These are phyloP conservation scores for Colletotrichum sp. DNA, from an alignment of 2,329 filamentous ascomycete genomes.

Conservation along the genomic window DNA sequence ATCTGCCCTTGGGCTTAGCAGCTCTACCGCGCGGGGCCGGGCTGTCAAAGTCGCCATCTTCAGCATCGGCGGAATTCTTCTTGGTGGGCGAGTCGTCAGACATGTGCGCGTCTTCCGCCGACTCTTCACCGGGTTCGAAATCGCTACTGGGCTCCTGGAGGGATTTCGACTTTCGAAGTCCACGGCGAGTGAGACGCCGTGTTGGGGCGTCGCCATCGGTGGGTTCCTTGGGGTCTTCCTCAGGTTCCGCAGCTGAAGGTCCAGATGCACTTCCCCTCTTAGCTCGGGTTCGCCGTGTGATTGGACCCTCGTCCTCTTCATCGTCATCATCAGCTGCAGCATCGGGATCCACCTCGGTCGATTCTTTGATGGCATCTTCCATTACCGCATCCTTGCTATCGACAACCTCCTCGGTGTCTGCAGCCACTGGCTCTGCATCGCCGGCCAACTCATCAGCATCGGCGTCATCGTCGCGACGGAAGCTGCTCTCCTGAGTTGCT, in stretches of 20 bases:
- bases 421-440: conserved; percentile 30
- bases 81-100: conserved; percentile 39
- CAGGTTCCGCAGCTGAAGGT: conserved; percentile 30
- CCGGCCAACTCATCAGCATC: conserved; percentile 43
- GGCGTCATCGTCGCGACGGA: conserved; percentile 36
- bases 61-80: conserved; percentile 39
- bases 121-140: conserved; percentile 65
- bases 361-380: conserved; percentile 29
- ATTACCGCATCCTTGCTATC: conserved; percentile 23
- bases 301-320: conserved; percentile 54
- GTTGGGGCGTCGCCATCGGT: conserved; percentile 35
- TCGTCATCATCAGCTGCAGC: conserved; percentile 40
- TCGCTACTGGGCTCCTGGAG: conserved; percentile 63
- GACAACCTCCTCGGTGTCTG: conserved; percentile 22
- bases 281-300: conserved; percentile 51
- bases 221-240: conserved; percentile 26
- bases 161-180: conserved; percentile 49
- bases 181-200: conserved; percentile 54
- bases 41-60: conserved; percentile 51
- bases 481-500: conserved; percentile 57
- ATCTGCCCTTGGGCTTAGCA: conserved; percentile 41
- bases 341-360: conserved; percentile 33
- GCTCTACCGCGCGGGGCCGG: conserved; percentile 55
- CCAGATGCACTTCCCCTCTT: conserved; percentile 34
- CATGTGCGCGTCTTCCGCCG: conserved; percentile 51